Conservation (phyloP, 2,329 filamentous ascomycete species). For the Botrytis elliptica region DNA sequence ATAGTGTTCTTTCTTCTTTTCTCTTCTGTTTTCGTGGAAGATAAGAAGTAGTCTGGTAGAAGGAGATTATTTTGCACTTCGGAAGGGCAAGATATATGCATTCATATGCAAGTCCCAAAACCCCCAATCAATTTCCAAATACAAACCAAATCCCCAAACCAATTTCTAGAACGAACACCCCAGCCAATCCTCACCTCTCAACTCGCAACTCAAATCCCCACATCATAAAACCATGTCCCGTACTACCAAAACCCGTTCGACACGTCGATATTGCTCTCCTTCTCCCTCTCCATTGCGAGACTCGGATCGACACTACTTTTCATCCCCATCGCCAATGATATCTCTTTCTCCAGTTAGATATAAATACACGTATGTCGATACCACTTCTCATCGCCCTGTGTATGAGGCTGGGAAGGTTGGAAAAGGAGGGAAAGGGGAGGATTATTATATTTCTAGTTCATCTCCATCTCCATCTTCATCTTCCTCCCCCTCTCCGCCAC, state of each 20-base stretch:
- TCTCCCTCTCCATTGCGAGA: background rate
- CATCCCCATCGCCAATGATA: background rate
- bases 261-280: background rate
- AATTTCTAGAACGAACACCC: fast-evolving
- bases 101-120: background rate
- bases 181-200: background rate
- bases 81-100: background rate
- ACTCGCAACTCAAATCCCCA: background rate
- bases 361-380: background rate
- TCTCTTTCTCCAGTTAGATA: background rate
- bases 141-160: background rate
- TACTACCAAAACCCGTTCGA: background rate
- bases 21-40: background rate
- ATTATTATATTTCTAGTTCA: background rate
- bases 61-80: background rate
- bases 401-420: fast-evolving
- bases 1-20: background rate
- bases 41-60: fast-evolving
- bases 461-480: background rate
- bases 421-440: background rate
- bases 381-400: background rate
- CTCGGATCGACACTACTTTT: background rate
- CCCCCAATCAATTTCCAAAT: background rate
- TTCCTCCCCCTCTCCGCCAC: background rate
- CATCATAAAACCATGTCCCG: background rate